Percentiles rank a stretch among this genome's conserved stretches.
Evolutionary conservation across 179 eudicot species (phyloP).

Genomic region (Amaranthus tricolor): DNA sequence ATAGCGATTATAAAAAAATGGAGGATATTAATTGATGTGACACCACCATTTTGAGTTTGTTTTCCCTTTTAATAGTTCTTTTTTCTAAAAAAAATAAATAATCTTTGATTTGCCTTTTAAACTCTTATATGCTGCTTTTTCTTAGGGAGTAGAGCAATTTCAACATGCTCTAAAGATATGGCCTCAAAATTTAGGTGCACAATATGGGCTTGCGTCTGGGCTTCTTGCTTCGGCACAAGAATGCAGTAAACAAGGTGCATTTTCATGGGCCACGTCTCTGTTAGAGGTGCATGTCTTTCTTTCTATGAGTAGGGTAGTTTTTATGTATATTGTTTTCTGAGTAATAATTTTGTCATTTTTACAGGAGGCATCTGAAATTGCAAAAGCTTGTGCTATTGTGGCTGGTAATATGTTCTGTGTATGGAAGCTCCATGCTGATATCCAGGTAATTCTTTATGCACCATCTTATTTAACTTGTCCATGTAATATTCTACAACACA

Average conservation of each 20-base stretch:
- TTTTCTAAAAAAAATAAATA: background rate
- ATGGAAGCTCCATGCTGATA: conserved; percentile 96
- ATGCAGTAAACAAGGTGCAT: conserved; percentile 79
- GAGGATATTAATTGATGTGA: too few relatives aligned
- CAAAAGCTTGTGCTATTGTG: conserved; percentile 44
- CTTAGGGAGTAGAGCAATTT: conserved; percentile 83
- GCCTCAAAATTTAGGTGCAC: conserved; percentile 68
- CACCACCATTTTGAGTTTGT: background rate
- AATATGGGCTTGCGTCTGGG: conserved; percentile 92
- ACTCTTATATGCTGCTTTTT: background rate
- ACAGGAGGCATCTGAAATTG: conserved; percentile 82
- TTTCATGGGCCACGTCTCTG: conserved; percentile 85
- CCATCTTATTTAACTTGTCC: background rate
- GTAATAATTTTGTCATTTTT: conserved; percentile 13
- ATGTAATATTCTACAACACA: background rate
- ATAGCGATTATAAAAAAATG: too few relatives aligned
- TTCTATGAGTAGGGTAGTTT: conserved; percentile 6
- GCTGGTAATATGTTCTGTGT: conserved; percentile 71
- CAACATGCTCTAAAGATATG: conserved; percentile 61
- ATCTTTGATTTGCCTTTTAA: background rate
- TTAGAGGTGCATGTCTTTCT: conserved; percentile 62
- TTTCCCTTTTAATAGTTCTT: background rate
- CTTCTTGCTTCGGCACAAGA: conserved; percentile 82
- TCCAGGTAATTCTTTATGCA: conserved; percentile 51
- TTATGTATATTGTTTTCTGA: conserved; percentile 8